phyloP scores from a whole-genome alignment of 768 basidiomycete species.

The Boletus eberwhitei region DNA sequence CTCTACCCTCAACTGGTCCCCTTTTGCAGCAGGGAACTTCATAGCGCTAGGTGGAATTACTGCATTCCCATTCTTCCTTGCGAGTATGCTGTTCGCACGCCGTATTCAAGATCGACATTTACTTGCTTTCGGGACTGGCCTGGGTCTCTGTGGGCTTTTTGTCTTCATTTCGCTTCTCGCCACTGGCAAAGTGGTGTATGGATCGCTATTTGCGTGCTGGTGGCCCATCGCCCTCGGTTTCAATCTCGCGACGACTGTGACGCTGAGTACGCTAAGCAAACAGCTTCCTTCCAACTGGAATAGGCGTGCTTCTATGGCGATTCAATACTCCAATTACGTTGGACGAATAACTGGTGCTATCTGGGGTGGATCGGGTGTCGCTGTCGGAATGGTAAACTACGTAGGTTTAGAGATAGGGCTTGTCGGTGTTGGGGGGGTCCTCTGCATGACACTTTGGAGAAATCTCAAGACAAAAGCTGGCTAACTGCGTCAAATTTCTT shows the following conservation, averaged over 20 bases:
- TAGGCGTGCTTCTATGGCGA: conserved; percentile 48
- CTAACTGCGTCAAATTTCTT: conserved; percentile 15
- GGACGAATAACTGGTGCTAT: conserved; percentile 66
- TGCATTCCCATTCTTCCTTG: conserved; percentile 63
- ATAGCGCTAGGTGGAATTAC: conserved; percentile 63
- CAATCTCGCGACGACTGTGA: conserved; percentile 69
- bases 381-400: conserved; percentile 55
- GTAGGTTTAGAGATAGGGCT: conserved; percentile 58
- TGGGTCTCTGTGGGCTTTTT: conserved; percentile 53
- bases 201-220: conserved; percentile 43
- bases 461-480: conserved; percentile 64
- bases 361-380: conserved; percentile 61
- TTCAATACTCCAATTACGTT: conserved; percentile 67
- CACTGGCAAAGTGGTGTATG: conserved; percentile 42
- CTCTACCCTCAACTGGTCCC: conserved; percentile 49
- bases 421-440: conserved; percentile 53
- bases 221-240: conserved; percentile 63
- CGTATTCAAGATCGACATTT: conserved; percentile 59
- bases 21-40: conserved; percentile 65
- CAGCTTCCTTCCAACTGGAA: conserved; percentile 66
- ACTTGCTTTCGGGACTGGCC: conserved; percentile 47
- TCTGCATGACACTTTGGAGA: conserved; percentile 57
- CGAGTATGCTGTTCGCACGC: conserved; percentile 54
- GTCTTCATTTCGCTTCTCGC: conserved; percentile 47
- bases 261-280: conserved; percentile 64